Evolutionary conservation across 495 filamentous ascomycete genomes (phyloP).

Genomic region (Podospora pseudocomata): DNA sequence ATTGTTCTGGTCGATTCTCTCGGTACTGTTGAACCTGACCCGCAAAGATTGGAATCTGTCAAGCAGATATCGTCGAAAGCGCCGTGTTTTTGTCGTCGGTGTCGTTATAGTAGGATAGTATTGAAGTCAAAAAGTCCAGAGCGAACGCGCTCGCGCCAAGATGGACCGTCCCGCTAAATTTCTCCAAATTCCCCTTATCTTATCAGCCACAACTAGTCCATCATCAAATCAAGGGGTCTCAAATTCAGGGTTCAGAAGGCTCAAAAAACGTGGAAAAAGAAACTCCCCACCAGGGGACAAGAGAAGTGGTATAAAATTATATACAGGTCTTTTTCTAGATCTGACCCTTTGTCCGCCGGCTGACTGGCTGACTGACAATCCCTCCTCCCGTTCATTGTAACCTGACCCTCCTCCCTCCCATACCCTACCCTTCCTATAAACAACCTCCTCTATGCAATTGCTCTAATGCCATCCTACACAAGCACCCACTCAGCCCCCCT

Average conservation of each 20-base stretch:
- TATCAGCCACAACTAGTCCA: conserved; percentile 1
- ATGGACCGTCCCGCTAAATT: conserved; percentile 14
- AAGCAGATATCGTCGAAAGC: neutral
- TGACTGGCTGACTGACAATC: neutral
- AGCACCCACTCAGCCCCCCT: conserved; percentile 90
- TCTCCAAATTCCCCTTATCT: conserved; percentile 18
- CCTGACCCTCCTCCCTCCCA: neutral
- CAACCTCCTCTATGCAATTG: neutral
- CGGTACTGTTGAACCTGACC: neutral
- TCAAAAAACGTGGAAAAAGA: conserved; percentile 1
- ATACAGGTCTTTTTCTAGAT: neutral
- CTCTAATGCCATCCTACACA: conserved; percentile 30
- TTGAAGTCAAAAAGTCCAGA: neutral
- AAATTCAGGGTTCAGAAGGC: neutral
- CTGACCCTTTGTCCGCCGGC: neutral
- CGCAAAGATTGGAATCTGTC: conserved; percentile 6
- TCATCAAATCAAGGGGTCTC: neutral
- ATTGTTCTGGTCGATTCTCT: conserved; percentile 23
- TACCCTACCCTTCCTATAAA: neutral
- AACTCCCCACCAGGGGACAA: conserved; percentile 1
- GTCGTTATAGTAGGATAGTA: neutral
- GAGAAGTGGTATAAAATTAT: conserved; percentile 6
- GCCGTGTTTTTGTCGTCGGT: neutral
- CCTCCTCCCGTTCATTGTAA: neutral
- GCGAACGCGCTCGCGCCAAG: conserved; percentile 1